These are phyloP conservation scores for Paecilomyces dactylethromorphus DNA, from an alignment of 2,329 filamentous ascomycete genomes.

Conservation along the genomic window DNA sequence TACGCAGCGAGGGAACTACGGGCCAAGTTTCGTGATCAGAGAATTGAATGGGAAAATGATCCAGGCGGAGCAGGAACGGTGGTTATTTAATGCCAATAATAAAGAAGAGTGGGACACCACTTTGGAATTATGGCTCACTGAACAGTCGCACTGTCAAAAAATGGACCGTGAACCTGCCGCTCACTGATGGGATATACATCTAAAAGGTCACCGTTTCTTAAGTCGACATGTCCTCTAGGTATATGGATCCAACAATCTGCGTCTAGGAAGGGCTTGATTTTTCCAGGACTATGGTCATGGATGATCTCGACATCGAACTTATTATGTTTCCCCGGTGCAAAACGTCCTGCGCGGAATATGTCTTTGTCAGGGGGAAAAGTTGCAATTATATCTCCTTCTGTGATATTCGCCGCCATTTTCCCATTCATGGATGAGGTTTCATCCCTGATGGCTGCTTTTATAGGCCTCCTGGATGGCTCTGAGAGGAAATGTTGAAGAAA, in stretches of 20 bases:
- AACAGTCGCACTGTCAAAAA: not conserved
- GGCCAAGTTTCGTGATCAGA: constrained; percentile 12
- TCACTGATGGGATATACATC: constrained; percentile 5
- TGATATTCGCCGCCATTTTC: not conserved
- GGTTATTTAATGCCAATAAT: constrained; percentile 18
- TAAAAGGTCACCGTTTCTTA: constrained; percentile 9
- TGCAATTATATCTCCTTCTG: not conserved
- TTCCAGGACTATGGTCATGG: constrained; percentile 15
- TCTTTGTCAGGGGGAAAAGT: constrained; percentile 2
- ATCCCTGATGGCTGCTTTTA: not conserved
- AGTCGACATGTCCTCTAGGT: constrained; percentile 5
- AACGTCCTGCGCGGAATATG: constrained; percentile 7
- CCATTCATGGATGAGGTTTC: not conserved
- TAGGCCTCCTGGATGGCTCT: constrained; percentile 4
- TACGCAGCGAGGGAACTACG: constrained; percentile 8
- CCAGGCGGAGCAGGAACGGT: constrained; percentile 4
- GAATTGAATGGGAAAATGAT: constrained; percentile 11
- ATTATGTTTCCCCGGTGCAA: not conserved
- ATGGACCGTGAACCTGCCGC: not conserved
- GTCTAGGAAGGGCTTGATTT: constrained; percentile 15
- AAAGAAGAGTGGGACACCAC: constrained; percentile 41
- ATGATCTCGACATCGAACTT: constrained; percentile 7
- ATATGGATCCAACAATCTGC: constrained; percentile 20
- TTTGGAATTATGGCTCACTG: constrained; percentile 21
- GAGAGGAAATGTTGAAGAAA: constrained; percentile 13